Conservation (phyloP, 2,329 filamentous ascomycete species). For the Alternaria sp. region DNA sequence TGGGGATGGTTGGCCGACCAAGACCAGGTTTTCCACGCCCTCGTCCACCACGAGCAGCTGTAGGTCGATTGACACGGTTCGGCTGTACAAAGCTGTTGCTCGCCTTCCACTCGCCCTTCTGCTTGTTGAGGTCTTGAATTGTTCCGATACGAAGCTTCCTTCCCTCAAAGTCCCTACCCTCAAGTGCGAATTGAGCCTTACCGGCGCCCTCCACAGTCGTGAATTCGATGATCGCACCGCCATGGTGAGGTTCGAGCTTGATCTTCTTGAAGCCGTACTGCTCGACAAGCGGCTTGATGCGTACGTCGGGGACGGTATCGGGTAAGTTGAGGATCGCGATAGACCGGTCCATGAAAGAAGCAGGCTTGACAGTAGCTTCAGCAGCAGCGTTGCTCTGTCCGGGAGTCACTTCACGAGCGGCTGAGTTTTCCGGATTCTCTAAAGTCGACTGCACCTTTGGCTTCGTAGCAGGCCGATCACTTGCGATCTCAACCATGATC, state of each 20-base stretch:
- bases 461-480: slow-evolving; percentile 55
- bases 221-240: slow-evolving; percentile 88
- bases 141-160: slow-evolving; percentile 57
- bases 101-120: slow-evolving; percentile 52
- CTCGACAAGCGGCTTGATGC: slow-evolving; percentile 77
- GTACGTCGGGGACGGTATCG: slow-evolving; percentile 90
- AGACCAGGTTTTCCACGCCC: slow-evolving; percentile 41
- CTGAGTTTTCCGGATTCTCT: slow-evolving; percentile 55
- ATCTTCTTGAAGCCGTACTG: slow-evolving; percentile 80
- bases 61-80: slow-evolving; percentile 38
- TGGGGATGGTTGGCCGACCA: slow-evolving; percentile 39
- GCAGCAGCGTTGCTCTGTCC: slow-evolving; percentile 37
- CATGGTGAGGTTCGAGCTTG: slow-evolving; percentile 79
- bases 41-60: slow-evolving; percentile 35
- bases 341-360: slow-evolving; percentile 66
- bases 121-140: slow-evolving; percentile 57
- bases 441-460: slow-evolving; percentile 57
- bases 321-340: slow-evolving; percentile 86
- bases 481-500: slow-evolving; percentile 66
- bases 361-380: slow-evolving; percentile 24
- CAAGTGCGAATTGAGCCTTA: slow-evolving; percentile 66
- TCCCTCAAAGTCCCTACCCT: slow-evolving; percentile 52
- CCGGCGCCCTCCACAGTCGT: slow-evolving; percentile 74
- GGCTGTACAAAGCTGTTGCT: slow-evolving; percentile 44
- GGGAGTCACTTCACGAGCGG: slow-evolving; percentile 50